Percentiles rank a stretch among this genome's conserved stretches.
These are phyloP conservation scores for Penicillium waksmanii DNA, from an alignment of 495 filamentous ascomycete species.

Conservation along the genomic window DNA sequence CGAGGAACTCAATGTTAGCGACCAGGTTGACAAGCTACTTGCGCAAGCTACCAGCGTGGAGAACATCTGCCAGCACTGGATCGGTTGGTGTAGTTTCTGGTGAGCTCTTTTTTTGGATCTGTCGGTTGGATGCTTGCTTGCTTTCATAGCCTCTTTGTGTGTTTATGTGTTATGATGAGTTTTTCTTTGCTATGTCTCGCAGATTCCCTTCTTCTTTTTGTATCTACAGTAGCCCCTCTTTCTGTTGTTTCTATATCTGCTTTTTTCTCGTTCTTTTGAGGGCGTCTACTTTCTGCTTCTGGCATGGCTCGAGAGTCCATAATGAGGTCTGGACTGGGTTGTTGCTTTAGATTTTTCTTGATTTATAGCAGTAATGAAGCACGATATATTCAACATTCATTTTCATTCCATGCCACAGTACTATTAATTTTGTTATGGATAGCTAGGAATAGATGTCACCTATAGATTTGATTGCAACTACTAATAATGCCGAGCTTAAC, in stretches of 20 bases:
- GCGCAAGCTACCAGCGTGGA: conserved; percentile 94
- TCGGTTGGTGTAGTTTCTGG: conserved; percentile 97
- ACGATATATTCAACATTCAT: conserved; percentile 5
- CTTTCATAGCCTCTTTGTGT: conserved; percentile 20
- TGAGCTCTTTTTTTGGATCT: conserved; percentile 35
- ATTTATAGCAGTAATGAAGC: conserved; percentile 2
- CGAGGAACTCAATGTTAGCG: conserved; percentile 82
- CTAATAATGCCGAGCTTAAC: too few species aligned
- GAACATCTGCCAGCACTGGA: conserved; percentile 98
- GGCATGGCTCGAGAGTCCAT: conserved; percentile 12
- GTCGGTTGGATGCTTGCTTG: conserved; percentile 6
- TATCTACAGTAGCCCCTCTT: conserved; percentile 29
- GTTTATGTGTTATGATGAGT: conserved; percentile 27
- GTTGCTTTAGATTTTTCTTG: conserved; percentile 4
- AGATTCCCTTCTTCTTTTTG: conserved; percentile 24
- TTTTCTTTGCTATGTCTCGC: conserved; percentile 10
- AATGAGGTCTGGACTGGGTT: conserved; percentile 17
- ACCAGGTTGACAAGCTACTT: conserved; percentile 92
- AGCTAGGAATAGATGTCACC: neutral
- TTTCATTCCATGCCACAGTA: conserved; percentile 14
- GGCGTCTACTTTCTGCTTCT: conserved; percentile 5
- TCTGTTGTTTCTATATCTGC: conserved; percentile 13
- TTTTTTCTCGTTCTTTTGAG: conserved; percentile 6
- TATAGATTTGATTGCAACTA: neutral
- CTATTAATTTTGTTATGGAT: neutral